These are phyloP conservation scores for Bryoerythrophyllum caledonicum DNA, from an alignment of 225 moss, liverwort and hornwort species.

Conservation along the genomic window DNA sequence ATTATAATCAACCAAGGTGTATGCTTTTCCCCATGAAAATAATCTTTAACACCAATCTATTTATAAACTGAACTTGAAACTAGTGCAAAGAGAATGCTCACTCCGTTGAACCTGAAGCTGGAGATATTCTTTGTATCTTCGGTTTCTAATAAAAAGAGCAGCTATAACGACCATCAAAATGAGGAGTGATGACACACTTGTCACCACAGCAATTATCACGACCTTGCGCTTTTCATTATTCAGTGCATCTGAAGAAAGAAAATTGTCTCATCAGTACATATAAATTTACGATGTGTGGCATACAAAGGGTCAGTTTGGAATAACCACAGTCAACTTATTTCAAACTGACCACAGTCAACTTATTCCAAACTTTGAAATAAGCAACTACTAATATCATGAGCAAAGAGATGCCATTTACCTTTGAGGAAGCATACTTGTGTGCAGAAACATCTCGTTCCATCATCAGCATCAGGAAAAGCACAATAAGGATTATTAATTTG, in stretches of 20 bases:
- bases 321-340: no score
- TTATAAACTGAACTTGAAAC: neutral
- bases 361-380: no score
- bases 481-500: neutral
- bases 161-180: neutral
- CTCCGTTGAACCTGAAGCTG: conserved; percentile 9
- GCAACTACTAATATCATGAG: no score
- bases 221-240: neutral
- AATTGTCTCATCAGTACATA: neutral
- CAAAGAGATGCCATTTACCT: neutral
- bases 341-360: no score
- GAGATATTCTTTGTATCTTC: neutral
- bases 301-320: no score
- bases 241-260: neutral
- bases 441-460: neutral
- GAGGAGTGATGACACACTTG: neutral
- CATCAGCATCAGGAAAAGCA: neutral
- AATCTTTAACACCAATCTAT: neutral
- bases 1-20: neutral
- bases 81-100: neutral
- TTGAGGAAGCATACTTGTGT: neutral
- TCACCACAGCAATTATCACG: neutral
- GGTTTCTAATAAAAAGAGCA: neutral
- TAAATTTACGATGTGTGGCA: no score
- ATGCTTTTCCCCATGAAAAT: neutral